Conservation (phyloP, 495 filamentous ascomycete genomes). For the Rusavskia elegans region DNA sequence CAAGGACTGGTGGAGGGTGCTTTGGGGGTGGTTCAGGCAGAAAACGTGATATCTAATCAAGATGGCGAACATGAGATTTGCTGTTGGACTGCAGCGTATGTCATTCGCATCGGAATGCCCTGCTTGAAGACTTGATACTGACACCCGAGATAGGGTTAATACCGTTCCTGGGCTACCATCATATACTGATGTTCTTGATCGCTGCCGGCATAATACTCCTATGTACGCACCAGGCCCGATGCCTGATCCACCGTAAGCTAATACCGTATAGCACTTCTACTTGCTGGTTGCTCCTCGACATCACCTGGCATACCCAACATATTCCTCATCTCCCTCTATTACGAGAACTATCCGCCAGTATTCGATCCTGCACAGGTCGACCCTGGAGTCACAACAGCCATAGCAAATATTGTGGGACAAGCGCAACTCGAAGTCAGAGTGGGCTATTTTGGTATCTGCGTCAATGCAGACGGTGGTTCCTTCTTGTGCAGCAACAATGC, state of each 20-base stretch:
- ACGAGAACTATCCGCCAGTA: conserved; percentile 42
- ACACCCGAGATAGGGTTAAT: conserved; percentile 48
- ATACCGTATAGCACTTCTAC: conserved; percentile 34
- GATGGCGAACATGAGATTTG: conserved; percentile 21
- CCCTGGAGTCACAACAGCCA: conserved; percentile 56
- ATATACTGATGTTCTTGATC: conserved; percentile 96
- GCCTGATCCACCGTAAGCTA: neutral
- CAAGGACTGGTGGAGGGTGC: conserved; percentile 8
- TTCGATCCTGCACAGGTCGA: conserved; percentile 65
- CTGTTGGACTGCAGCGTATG: conserved; percentile 14
- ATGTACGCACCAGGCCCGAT: conserved; percentile 43
- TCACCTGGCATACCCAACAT: conserved; percentile 52
- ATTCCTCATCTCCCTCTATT: conserved; percentile 58
- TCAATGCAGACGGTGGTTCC: conserved; percentile 43
- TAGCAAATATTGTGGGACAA: conserved; percentile 46
- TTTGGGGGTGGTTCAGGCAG: neutral
- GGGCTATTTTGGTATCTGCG: conserved; percentile 56
- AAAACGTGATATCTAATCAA: conserved; percentile 1
- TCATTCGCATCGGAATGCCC: neutral
- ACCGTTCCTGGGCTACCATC: conserved; percentile 94
- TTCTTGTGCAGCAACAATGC: conserved; percentile 56
- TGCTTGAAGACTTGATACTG: neutral
- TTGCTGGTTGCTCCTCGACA: conserved; percentile 54
- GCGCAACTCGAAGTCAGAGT: conserved; percentile 53
- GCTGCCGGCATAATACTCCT: conserved; percentile 86